Base-by-base conservation (phyloP, 768 basidiomycete species). In the Naganishia vaughanmartiniae region DNA sequence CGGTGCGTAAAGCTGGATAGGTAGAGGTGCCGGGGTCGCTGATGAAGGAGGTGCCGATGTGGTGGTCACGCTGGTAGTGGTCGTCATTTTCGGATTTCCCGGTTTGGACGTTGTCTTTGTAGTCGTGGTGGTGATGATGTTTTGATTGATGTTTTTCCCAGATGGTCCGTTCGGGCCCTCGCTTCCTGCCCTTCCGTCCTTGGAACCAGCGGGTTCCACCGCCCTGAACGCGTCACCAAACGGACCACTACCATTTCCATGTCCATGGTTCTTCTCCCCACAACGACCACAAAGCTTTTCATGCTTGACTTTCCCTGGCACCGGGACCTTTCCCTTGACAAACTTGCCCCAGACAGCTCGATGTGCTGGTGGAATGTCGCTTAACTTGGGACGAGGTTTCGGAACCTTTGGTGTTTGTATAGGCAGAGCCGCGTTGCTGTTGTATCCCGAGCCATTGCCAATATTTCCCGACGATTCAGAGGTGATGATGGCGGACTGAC, bases 1-100 rank as follows among this genome's bases (percentile, higher is more conserved):
- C 31, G 60, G 60, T n/a, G 60, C 60, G 19, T 63, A 63, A 17
- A 63, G 39, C 60, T 63, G 60, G n/a, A 63, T 63, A 14, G 60
- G 60, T 14, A 63, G 39, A 12, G 60, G 60, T 6, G 60, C 39
- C n/a, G 60, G 60, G 9, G 24, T 63, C 24, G 57, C 31, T n/a
- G 60, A 42, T 21, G 60, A 63, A 21, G 60, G 60, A n/a, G 60
- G 60, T 26, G 34, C 60, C 5, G 57, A 58, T 3, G 57, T 58
- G 30, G 60, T 63, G 9, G 60, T 63, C 39, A 63, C 60, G 60
- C 60, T 63, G 2, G 60, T 63, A 10, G 60, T 63, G 26, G 60
- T 63, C 12, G 60, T 63, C 60, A 45, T 63, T 30, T 63, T 42
- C 21, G 39, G 39, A 26, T 63, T 42, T 63, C 60, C 60, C 2